Base-by-base conservation (phyloP, 192 early-diverging fungal species). In the Mortierella alpina region DNA sequence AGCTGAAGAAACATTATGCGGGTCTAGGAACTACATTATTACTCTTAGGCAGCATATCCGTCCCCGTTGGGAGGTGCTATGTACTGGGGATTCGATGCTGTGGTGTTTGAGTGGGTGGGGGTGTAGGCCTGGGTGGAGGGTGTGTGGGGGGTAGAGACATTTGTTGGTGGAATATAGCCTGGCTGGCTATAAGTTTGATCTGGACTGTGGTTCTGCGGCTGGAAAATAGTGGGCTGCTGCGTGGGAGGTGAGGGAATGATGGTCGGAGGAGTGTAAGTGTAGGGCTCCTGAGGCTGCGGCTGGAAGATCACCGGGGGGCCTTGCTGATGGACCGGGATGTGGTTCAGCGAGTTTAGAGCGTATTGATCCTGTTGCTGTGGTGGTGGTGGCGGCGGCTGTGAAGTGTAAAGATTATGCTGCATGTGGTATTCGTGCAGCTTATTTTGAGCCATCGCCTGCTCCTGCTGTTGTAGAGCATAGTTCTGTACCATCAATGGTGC, bases 271-370 rank as follows among this genome's bases (percentile, higher is more conserved):
- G 51, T 22, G 51, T 39, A 31, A 44, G 17, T 48, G 46, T 58
- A 58, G 15, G 46, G 7, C 18, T 47, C 41, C 14, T 68, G 52
- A 15, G 63, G 47, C n/a, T 65, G 63, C 1, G 63, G 20, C 45
- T 63, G 70, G 54, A 72, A 72, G 54, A 72, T 63, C 18, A 57
- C 42, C 12, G 52, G 65, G 40, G 53, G 70, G n/a, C 4, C 45
- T 59, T 15, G 23, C 39, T 65, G 63, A 9, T 68, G 56, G 0
- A 14, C 17, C 17, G 68, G 56, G 50, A 48, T 44, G 41, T 6
- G 15, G 23, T 13, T 15, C 31, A 44, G 58, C 31, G 58, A 17
- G 39, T 59, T 23, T 23, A 40, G 2, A 40, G 58, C 13, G 58
- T 59, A 42, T 59, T 41, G 40, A 14, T 17, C 39, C 58, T 59